phyloP scores from a whole-genome alignment of 2,329 filamentous ascomycete species.

The Aspergillus calidoustus region DNA sequence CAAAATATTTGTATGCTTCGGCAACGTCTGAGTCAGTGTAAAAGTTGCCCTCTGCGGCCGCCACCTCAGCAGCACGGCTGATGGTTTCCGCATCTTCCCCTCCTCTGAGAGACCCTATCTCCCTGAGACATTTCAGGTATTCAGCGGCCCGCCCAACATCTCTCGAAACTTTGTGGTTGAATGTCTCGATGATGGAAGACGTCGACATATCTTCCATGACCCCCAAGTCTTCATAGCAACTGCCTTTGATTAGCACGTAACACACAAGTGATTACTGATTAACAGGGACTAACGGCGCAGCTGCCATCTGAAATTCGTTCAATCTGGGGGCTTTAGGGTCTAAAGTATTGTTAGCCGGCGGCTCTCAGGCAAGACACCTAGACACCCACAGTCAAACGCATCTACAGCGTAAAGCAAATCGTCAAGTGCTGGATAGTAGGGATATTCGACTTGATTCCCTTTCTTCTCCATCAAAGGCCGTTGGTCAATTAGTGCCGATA shows the following conservation, averaged over 20 bases:
- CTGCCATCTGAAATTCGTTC: slow-evolving; percentile 37
- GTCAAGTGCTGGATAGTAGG: slow-evolving; percentile 40
- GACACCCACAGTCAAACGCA: slow-evolving; percentile 38
- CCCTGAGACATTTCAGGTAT: slow-evolving; percentile 69
- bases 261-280: not conserved
- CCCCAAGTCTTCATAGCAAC: slow-evolving; percentile 67
- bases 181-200: slow-evolving; percentile 64
- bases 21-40: slow-evolving; percentile 61
- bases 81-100: slow-evolving; percentile 57
- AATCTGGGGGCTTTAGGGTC: slow-evolving; percentile 34
- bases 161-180: slow-evolving; percentile 61
- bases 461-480: slow-evolving; percentile 46
- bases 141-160: slow-evolving; percentile 61
- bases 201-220: slow-evolving; percentile 66
- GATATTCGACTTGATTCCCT: slow-evolving; percentile 35
- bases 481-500: slow-evolving; percentile 57
- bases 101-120: slow-evolving; percentile 59
- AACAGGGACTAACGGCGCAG: slow-evolving; percentile 37
- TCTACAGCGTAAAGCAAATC: slow-evolving; percentile 46
- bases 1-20: slow-evolving; percentile 64
- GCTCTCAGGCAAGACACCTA: too few relatives aligned
- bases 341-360: slow-evolving; percentile 26
- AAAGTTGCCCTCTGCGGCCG: slow-evolving; percentile 60
- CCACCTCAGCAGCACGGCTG: slow-evolving; percentile 60
- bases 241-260: slow-evolving; percentile 27